Evolutionary conservation across 2,329 filamentous ascomycete genomes (phyloP).

Genomic region (Escovopsis sp.): DNA sequence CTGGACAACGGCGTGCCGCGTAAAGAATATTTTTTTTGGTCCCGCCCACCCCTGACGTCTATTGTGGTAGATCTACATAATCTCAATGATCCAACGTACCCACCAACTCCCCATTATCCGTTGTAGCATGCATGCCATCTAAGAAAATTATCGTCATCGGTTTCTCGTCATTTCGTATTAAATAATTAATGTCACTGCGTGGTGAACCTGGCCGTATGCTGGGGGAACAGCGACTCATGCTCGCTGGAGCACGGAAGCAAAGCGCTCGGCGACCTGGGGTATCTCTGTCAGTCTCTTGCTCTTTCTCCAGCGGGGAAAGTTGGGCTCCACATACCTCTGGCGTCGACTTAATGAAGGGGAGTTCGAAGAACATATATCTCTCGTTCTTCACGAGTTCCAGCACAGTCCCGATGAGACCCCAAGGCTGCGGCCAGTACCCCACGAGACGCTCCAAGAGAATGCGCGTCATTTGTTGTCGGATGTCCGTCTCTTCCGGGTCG

Average conservation of each 20-base stretch:
- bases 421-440: slow-evolving; percentile 84
- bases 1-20: too few relatives aligned
- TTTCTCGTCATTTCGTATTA: slow-evolving; percentile 3
- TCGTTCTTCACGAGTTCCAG: slow-evolving; percentile 85
- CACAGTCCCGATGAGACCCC: slow-evolving; percentile 81
- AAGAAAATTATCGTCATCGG: neutral
- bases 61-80: slow-evolving; percentile 5
- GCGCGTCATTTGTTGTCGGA: slow-evolving; percentile 82
- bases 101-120: slow-evolving; percentile 3
- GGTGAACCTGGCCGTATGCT: neutral
- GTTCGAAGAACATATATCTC: slow-evolving; percentile 80
- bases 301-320: too few relatives aligned
- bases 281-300: too few relatives aligned
- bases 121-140: neutral
- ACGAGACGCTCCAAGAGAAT: slow-evolving; percentile 79
- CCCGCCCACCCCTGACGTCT: too few relatives aligned
- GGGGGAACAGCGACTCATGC: slow-evolving; percentile 9
- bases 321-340: slow-evolving; percentile 50
- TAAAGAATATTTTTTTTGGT: too few relatives aligned
- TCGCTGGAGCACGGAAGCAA: slow-evolving; percentile 21
- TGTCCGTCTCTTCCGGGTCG: slow-evolving; percentile 62
- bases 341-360: slow-evolving; percentile 79
- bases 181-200: neutral
- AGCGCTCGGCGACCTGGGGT: slow-evolving; percentile 22
- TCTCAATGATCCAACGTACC: slow-evolving; percentile 4